Conservation (phyloP, 23 red algal genomes). For the Gracilaria caudata region DNA sequence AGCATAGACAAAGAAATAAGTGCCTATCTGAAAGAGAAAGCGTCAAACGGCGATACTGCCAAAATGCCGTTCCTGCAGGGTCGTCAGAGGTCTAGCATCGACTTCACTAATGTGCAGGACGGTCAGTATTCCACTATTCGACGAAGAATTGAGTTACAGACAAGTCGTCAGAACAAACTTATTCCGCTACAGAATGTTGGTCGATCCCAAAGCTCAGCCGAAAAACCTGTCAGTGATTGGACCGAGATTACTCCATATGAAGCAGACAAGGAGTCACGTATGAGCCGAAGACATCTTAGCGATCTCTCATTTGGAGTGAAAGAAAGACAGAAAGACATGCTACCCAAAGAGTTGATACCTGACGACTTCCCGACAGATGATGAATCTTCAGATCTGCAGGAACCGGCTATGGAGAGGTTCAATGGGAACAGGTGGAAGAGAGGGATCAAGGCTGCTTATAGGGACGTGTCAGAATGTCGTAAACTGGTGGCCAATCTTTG, state of each 20-base stretch:
- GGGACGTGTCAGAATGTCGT: slow-evolving; percentile 19
- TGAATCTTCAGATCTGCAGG: neutral
- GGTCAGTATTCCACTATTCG: neutral
- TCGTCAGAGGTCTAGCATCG: neutral
- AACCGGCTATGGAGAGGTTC: neutral
- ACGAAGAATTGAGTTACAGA: neutral
- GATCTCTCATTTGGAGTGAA: slow-evolving; percentile 50
- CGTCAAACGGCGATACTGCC: neutral
- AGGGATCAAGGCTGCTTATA: slow-evolving; percentile 22
- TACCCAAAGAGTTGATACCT: slow-evolving; percentile 36
- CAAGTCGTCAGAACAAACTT: slow-evolving; percentile 11
- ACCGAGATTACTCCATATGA: slow-evolving; percentile 39
- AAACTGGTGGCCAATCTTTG: slow-evolving; percentile 14
- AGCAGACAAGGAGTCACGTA: slow-evolving; percentile 15
- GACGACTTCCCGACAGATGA: slow-evolving; percentile 25
- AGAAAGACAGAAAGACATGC: slow-evolving; percentile 37
- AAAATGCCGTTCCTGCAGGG: neutral
- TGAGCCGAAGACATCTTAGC: slow-evolving; percentile 51
- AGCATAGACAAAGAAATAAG: neutral
- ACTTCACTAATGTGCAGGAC: neutral
- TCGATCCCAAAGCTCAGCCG: slow-evolving; percentile 47
- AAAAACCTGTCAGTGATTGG: slow-evolving; percentile 40
- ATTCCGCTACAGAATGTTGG: slow-evolving; percentile 32
- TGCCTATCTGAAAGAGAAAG: neutral
- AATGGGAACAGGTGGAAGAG: slow-evolving; percentile 18